Conservation (phyloP, 768 basidiomycete species). For the Porpolomopsis calyptriformis region DNA sequence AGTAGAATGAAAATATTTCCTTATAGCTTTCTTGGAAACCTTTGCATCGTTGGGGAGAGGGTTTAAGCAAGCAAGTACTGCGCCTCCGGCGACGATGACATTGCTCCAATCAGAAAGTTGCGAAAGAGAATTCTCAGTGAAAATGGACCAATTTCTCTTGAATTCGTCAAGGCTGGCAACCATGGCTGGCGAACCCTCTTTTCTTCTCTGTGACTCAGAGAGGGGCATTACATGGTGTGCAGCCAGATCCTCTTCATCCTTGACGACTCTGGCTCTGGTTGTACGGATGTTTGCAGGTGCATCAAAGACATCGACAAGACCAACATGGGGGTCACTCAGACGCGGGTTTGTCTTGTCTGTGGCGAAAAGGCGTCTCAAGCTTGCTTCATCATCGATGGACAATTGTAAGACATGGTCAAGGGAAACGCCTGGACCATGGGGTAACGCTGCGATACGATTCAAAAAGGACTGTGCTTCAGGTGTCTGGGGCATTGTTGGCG, state of each 20-base stretch:
- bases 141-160: slow-evolving; percentile 53
- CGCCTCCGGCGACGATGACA: slow-evolving; percentile 51
- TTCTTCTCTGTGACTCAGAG: slow-evolving; percentile 30
- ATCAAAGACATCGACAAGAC: slow-evolving; percentile 49
- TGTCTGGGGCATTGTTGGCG: slow-evolving; percentile 18
- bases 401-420: slow-evolving; percentile 39
- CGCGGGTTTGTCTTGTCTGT: slow-evolving; percentile 37
- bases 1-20: slow-evolving; percentile 45
- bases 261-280: slow-evolving; percentile 41
- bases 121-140: slow-evolving; percentile 51
- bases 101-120: slow-evolving; percentile 54
- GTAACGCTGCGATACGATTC: slow-evolving; percentile 14
- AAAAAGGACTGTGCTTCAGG: slow-evolving; percentile 18
- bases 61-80: slow-evolving; percentile 46
- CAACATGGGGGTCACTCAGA: slow-evolving; percentile 39
- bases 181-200: slow-evolving; percentile 41
- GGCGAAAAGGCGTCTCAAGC: slow-evolving; percentile 45
- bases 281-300: slow-evolving; percentile 37
- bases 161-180: slow-evolving; percentile 44
- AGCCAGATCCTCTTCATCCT: slow-evolving; percentile 32
- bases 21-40: slow-evolving; percentile 42
- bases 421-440: slow-evolving; percentile 21
- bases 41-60: slow-evolving; percentile 40
- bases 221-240: slow-evolving; percentile 47
- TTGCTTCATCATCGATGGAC: slow-evolving; percentile 46